phyloP scores from a whole-genome alignment of 2,329 filamentous ascomycete species.

The Aureobasidium melanogenum region DNA sequence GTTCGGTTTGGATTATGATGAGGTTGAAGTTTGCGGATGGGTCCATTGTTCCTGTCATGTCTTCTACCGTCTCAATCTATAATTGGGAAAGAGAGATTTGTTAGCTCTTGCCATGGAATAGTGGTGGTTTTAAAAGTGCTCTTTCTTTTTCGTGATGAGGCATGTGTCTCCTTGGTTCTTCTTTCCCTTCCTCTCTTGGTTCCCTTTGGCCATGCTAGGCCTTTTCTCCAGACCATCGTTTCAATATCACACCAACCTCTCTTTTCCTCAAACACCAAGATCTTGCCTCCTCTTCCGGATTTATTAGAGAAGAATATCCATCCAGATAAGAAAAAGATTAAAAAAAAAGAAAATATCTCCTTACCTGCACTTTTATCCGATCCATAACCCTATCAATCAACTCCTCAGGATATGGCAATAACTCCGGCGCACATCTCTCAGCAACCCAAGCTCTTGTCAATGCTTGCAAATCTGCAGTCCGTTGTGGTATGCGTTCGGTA shows the following conservation, averaged over 20 bases:
- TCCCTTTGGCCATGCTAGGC: no score
- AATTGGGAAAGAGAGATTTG: neutral
- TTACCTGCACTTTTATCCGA: conserved; percentile 23
- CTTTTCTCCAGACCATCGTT: no score
- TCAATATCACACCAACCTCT: no score
- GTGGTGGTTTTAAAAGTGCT: no score
- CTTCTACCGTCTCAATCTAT: conserved; percentile 42
- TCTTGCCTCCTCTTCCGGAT: no score
- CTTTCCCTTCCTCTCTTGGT: neutral
- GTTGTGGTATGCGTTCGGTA: conserved; percentile 38
- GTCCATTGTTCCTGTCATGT: conserved; percentile 73
- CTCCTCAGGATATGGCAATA: conserved; percentile 68
- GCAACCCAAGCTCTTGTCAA: conserved; percentile 89
- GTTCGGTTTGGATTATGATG: conserved; percentile 91
- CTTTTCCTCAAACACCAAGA: no score
- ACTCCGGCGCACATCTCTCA: conserved; percentile 79
- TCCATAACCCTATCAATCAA: conserved; percentile 73
- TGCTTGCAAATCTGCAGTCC: conserved; percentile 71
- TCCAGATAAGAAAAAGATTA: neutral
- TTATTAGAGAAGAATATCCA: no score
- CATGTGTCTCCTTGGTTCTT: no score
- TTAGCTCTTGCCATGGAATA: neutral
- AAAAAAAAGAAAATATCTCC: neutral
- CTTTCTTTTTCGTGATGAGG: no score
- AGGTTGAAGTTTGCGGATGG: conserved; percentile 86